These are phyloP conservation scores for Combretum micranthum DNA, from an alignment of 345 rosid genomes.

Conservation along the genomic window DNA sequence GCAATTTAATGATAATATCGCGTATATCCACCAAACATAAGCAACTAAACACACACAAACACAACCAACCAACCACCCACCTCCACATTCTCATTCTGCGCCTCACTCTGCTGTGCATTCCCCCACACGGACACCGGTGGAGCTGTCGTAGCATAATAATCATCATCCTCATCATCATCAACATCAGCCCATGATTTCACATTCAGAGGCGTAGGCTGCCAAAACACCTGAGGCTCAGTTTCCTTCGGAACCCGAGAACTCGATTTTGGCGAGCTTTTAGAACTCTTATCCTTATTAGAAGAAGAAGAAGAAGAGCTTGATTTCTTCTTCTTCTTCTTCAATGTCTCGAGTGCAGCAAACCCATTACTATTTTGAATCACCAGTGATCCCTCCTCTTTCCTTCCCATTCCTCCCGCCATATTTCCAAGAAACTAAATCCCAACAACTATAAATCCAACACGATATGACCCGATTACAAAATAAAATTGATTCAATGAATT, in stretches of 20 bases:
- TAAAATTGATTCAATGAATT: no score
- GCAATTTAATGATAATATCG: no score
- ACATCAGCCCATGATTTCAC: slow-evolving; percentile 39
- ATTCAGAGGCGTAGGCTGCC: slow-evolving; percentile 30
- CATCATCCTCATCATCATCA: slow-evolving; percentile 36
- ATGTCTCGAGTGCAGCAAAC: slow-evolving; percentile 30
- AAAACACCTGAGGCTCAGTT: slow-evolving; percentile 21
- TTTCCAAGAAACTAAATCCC: background rate
- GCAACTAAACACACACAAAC: no score
- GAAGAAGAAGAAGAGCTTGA: slow-evolving; percentile 7
- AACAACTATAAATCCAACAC: background rate
- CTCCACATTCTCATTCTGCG: slow-evolving; percentile 9
- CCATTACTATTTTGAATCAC: slow-evolving; percentile 29
- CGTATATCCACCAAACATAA: no score
- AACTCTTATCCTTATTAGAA: slow-evolving; percentile 17
- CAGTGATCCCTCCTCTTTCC: slow-evolving; percentile 31
- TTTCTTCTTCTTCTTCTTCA: slow-evolving; percentile 33
- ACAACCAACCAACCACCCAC: background rate
- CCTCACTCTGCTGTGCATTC: slow-evolving; percentile 8
- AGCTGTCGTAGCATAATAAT: slow-evolving; percentile 27
- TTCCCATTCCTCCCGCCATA: slow-evolving; percentile 18
- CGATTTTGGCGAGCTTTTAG: slow-evolving; percentile 7
- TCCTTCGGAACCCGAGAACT: slow-evolving; percentile 7
- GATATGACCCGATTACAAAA: no score
- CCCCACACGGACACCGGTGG: slow-evolving; percentile 25